Evolutionary conservation across 495 filamentous ascomycete species (phyloP).

Genomic region (Tetracladium marchalianum): DNA sequence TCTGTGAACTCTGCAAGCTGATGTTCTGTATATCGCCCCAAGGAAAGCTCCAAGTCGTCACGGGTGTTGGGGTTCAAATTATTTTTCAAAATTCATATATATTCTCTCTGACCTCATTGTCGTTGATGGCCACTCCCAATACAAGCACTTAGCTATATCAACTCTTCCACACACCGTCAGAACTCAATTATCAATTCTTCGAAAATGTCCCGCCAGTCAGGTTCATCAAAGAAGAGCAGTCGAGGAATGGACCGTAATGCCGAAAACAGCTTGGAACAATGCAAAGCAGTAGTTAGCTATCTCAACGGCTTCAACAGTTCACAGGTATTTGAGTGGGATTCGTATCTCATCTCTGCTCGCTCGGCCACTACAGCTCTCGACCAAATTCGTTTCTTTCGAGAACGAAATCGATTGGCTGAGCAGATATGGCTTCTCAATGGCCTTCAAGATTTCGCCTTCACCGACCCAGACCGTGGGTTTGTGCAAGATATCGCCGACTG

Average conservation of each 20-base stretch:
- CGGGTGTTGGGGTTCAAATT: too few relatives aligned
- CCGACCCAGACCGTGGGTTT: conserved; percentile 28
- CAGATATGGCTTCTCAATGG: conserved; percentile 33
- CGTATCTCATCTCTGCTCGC: conserved; percentile 21
- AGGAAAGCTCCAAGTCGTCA: too few relatives aligned
- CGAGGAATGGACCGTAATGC: conserved; percentile 2
- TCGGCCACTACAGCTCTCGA: conserved; percentile 27
- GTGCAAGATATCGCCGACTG: conserved; percentile 36
- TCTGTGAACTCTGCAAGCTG: too few relatives aligned
- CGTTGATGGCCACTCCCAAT: too few relatives aligned
- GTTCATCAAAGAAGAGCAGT: conserved; percentile 9
- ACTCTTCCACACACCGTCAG: too few relatives aligned
- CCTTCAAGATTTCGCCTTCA: conserved; percentile 28
- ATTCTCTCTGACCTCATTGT: too few relatives aligned
- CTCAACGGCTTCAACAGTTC: conserved; percentile 16
- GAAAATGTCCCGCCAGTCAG: conserved; percentile 16
- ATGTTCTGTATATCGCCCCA: too few relatives aligned
- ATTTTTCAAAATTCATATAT: too few relatives aligned
- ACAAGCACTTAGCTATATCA: too few relatives aligned
- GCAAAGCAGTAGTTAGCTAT: conserved; percentile 15
- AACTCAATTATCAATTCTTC: neutral
- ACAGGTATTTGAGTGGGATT: conserved; percentile 21
- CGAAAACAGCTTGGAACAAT: conserved; percentile 15
- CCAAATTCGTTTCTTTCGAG: conserved; percentile 26
- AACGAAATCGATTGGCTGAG: conserved; percentile 25